Base-by-base conservation (phyloP, 306 rosid species). In the Castanospermum australe region DNA sequence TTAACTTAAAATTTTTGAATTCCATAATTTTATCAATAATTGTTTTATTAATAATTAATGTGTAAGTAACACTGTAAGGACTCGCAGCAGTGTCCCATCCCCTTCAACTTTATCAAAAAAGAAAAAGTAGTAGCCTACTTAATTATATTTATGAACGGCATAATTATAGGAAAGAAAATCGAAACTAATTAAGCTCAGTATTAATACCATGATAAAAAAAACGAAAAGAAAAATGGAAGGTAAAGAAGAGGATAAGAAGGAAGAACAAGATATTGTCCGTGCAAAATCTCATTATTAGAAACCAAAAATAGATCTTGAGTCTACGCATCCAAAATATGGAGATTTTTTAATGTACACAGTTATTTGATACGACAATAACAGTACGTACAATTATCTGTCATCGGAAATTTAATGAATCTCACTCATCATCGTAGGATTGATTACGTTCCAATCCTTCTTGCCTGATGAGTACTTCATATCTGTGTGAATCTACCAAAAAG, bases 341-440 rank as follows among this genome's bases (percentile, higher is more conserved):
- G 54, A 57, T 59, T 52, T 75, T 67, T 71, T 48, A 74, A 84
- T 84, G 59, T 88, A 77, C 84, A 85, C 54, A 75, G 22, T 89
- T 68, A 47, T 54, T 55, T 39, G 79, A 68, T 52, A 74, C 81
- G 64, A 55, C 17, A 73, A 65, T 15, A 65, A 12, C 6, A 12
- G 14, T 67, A 17, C 45, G 14, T 67, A 17, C 45, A 80, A 55
- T 59, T 42, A 20, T 35, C 68, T 24, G n/a, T 13, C 13, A 73
- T 36, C 32, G 62, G 35, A 71, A 79, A 74, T 44, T 33, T 71
- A 38, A 81, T 20, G 71, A 60, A 39, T 72, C 77, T 76, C 59
- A 2, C 25, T 54, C 60, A 18, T 13, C 73, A 24, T 56, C 39
- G n/a, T n/a, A n/a, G n/a, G n/a, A n/a, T n/a, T n/a, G n/a, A n/a